Conservation (phyloP, 2,329 filamentous ascomycete genomes). For the Epichloe coenophiala region DNA sequence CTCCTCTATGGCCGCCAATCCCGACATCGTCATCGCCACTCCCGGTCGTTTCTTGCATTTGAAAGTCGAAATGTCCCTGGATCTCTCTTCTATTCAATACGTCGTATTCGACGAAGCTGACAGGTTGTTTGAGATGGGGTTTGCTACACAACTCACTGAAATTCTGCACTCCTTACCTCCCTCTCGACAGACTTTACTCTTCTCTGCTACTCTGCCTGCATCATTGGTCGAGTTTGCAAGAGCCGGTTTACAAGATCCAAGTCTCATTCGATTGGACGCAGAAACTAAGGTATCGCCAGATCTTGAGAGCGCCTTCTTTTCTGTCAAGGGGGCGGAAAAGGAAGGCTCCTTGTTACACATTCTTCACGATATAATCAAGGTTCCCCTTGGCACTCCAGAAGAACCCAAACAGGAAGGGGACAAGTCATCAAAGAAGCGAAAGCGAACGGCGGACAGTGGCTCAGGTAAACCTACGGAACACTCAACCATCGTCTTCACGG, state of each 20-base stretch:
- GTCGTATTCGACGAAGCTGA: constrained; percentile 98
- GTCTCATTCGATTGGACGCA: constrained; percentile 76
- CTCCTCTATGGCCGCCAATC: constrained; percentile 80
- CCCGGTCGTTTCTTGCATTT: constrained; percentile 92
- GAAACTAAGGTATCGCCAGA: constrained; percentile 95
- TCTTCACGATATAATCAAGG: constrained; percentile 81
- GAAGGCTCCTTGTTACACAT: constrained; percentile 85
- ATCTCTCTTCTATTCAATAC: constrained; percentile 82
- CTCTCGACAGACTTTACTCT: constrained; percentile 79
- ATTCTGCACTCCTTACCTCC: constrained; percentile 80
- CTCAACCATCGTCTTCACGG: constrained; percentile 88
- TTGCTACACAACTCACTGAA: constrained; percentile 82
- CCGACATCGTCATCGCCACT: constrained; percentile 94
- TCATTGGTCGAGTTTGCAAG: constrained; percentile 92
- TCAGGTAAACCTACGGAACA: constrained; percentile 64
- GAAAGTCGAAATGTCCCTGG: constrained; percentile 90
- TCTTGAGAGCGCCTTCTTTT: constrained; percentile 90
- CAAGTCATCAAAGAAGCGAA: constrained; percentile 54
- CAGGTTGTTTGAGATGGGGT: constrained; percentile 96
- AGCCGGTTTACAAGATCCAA: constrained; percentile 85
- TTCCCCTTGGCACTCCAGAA: constrained; percentile 57
- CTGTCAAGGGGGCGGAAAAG: constrained; percentile 82
- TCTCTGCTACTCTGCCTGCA: constrained; percentile 88
- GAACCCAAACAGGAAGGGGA: constrained; percentile 32
- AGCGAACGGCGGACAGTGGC: constrained; percentile 41